Evolutionary conservation across 495 filamentous ascomycete genomes (phyloP), one percentile per base, ranked within the genome.

Genomic region (Podospora sp.): DNA sequence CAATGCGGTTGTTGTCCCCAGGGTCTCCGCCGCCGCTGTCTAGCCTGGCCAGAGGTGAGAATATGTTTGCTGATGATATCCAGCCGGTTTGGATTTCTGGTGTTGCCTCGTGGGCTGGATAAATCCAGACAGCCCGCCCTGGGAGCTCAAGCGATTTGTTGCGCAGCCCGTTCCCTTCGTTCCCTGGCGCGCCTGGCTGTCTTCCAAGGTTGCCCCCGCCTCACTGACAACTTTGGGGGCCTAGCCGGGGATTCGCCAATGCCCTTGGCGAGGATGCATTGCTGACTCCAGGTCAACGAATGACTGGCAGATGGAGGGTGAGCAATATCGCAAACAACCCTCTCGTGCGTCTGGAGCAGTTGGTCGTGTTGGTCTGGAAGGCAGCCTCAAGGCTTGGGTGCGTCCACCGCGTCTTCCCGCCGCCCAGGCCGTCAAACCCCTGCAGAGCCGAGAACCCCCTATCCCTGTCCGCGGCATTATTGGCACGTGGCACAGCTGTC

Each of bases 401-500:
- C 33, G n/a, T 33, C 25, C 33, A 35, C 60, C 25, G 35, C 36
- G 35, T 24, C 60, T 11, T 62, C 35, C 60, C 60, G 60, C 40
- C 25, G 26, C 25, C 25, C 35, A 52, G 35, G 27, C 52, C 33
- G 20, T 24, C 25, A 33, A 35, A 27, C 60, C 63, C 63, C 63
- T 65, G 63, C 63, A 65, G 51, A 46, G 36, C 26, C 40, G 6
- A n/a, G 9, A 49, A 25, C n/a, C 18, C 21, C 27, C 51, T 21
- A 65, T 65, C 63, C 63, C 63, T 65, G 63, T 52, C 27, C 2
- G 52, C 62, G 51, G 62, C 62, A 65, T 65, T 25, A 65, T 21
- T 55, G 25, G 63, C 63, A 65, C 63, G 63, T 65, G 63, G 63
- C 63, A 40, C 52, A 57, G 36, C 63, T 29, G 63, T 57, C 63